Base-by-base conservation (phyloP, 768 basidiomycete species). In the Nevesoporus exiguus region DNA sequence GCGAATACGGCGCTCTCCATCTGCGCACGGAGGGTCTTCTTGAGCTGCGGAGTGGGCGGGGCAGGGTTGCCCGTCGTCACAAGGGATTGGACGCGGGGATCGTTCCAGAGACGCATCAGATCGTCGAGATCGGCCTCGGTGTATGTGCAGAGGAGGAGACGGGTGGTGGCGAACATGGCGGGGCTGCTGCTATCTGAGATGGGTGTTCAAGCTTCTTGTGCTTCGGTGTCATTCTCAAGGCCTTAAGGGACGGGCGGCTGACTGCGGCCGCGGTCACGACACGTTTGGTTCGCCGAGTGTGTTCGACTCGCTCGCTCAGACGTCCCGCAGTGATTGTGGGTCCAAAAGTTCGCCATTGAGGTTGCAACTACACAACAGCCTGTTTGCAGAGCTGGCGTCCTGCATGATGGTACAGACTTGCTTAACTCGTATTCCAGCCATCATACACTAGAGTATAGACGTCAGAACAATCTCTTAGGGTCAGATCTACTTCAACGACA, bases 71-170 rank as follows among this genome's bases (percentile, higher is more conserved):
- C 54, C 2, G 52, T 62, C 40, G 60, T 55, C 31, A 61, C 40
- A 33, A 64, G 48, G 6, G 59, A 36, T 25, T 60, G 65, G 30
- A 74, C 64, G 48, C 55, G 60, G n/a, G 63, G 64, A 24, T 73
- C 63, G 48, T 59, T 69, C 62, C 66, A 68, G 49, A 75, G 62
- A 31, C 4, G 42, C 11, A 61, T 41, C 22, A 75, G 53, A 34
- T 66, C 64, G 34, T 66, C 61, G 34, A 73, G 58, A 49, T 76
- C 74, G 36, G 62, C 61, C 17, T 70, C 63, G 48, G 60, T 27
- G 54, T 64, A 70, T 9, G 71, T 65, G 14, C 72, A 74, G 10
- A 75, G 63, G 17, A 64, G 56, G 14, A 75, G 63, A 21, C 66
- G 71, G 21, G 71, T 49, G 11, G 74, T 75, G 24, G 62, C 63